Evolutionary conservation across 2,329 filamentous ascomycete species (phyloP), one percentile per base, ranked within the genome.

Genomic region (Ilyonectria mors-panacis): DNA sequence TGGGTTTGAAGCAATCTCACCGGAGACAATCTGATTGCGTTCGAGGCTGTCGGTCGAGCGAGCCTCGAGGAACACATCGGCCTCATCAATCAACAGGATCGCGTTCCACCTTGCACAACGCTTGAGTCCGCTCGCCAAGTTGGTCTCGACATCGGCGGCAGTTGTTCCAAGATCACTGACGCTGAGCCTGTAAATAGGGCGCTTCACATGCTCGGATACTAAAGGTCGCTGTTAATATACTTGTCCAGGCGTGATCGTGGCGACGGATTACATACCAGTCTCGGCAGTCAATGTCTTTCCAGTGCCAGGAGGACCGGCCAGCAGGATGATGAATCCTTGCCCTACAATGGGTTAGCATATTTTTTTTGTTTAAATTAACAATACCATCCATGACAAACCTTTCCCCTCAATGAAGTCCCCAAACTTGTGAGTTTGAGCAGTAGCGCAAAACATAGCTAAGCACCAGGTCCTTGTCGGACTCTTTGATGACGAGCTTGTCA

Each of bases 221-320:
- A 74, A 76, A 39, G 6, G 1, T 15, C 28, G 26, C 10, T 19
- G 30, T 21, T 12, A 37, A 13, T n/a, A 37, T 39, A 7, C 6
- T 23, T n/a, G 28, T 42, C 13, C 23, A 19, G n/a, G n/a, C 21
- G n/a, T 17, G 30, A 12, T 17, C 8, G 3, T 13, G 12, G 35
- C 10, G 30, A 28, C 15, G 28, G 9, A 9, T 5, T 1, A 2
- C 51, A 1, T 54, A 72, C 67, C 53, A 7, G 68, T 66, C 59
- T 84, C 81, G 3, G 81, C 82, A 0, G 81, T 83, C 15, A 81
- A 63, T 1, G 80, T 84, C 66, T 84, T 83, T 45, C 80, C 81
- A 0, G 78, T 75, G 1, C 81, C 81, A 0, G 70, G 17, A 63
- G 78, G 23, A 0, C 81, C 81, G 28, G 77, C 76, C 1, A 84